Base-by-base conservation (phyloP, 2,329 filamentous ascomycete genomes). In the Neonectria magnoliae region DNA sequence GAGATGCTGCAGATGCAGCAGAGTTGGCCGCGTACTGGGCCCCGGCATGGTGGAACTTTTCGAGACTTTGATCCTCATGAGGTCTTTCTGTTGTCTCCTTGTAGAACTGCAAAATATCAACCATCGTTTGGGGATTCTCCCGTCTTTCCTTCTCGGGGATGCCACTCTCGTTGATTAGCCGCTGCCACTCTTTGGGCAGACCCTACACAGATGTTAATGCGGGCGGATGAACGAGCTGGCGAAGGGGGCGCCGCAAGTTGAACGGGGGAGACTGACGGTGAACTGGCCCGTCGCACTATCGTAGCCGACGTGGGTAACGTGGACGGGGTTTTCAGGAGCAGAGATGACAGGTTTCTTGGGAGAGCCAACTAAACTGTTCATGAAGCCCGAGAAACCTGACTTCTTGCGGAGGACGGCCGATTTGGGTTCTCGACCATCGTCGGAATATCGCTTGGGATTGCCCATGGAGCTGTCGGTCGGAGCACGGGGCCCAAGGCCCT, bases 271-370 rank as follows among this genome's bases (percentile, higher is more conserved):
- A 87, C 90, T 76, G 85, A 97, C 94, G 62, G 95, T 98, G 79
- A 97, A 99, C 81, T 97, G 93, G 71, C 96, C 96, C 4, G 96
- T 98, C 75, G 93, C 88, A 81, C 96, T 97, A 80, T 99, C 95
- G 79, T 97, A 98, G 73, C 95, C 95, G 70, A 99, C 96, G 80
- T 99, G 96, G 62, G 95, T 98, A 74, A 99, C 93, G 81, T 98
- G 96, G 65, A 98, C 94, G 53, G 96, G 96, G 75, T 99, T 98
- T 80, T 97, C 94, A 59, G 96, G 96, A 41, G 94, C 93, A n/a
- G 96, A 98, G 74, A 99, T 99, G 79, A 95, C 89, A 51, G 96
- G 93, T 69, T 94, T 93, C 80, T 94, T 93, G 57, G 93, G 94
- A 38, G 94, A 95, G 70, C 93, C 92, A 64, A 97, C 90, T 65